Conservation (phyloP, 169 alveolate genomes). For the Plasmodium berghei region DNA sequence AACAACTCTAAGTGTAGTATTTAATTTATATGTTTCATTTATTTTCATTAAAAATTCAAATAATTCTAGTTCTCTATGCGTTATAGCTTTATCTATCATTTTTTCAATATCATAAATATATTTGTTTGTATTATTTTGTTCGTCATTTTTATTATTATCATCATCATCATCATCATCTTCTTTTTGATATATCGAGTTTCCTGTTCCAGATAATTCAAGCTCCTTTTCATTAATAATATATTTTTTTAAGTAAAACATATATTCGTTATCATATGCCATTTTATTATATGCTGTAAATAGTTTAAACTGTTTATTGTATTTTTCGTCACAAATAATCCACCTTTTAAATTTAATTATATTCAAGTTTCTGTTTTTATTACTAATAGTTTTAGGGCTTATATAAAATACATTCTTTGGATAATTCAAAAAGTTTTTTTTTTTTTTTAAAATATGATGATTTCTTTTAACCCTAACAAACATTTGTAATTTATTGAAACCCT, state of each 20-base stretch:
- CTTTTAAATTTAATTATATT: background rate
- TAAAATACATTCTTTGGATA: no score
- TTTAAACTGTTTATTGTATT: no score
- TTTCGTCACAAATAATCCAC: background rate
- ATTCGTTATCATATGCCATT: constrained; percentile 11
- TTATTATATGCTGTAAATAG: background rate
- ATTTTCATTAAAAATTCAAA: constrained; percentile 43
- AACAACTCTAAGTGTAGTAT: constrained; percentile 92
- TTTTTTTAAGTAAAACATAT: constrained; percentile 30
- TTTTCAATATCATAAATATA: constrained; percentile 7
- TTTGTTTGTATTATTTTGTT: background rate
- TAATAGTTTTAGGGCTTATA: no score
- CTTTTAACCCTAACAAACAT: no score
- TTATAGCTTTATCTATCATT: constrained; percentile 10
- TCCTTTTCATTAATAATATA: constrained; percentile 19
- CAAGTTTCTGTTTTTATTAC: no score
- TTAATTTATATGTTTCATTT: constrained; percentile 37
- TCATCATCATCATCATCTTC: background rate
- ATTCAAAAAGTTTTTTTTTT: no score
- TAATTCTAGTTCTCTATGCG: constrained; percentile 47
- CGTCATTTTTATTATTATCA: background rate
- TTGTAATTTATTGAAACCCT: no score
- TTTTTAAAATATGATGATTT: no score
- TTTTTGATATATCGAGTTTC: no score
- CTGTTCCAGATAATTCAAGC: no score